Conservation (phyloP, 2,329 filamentous ascomycete genomes). For the Sclerotinia subarctica region DNA sequence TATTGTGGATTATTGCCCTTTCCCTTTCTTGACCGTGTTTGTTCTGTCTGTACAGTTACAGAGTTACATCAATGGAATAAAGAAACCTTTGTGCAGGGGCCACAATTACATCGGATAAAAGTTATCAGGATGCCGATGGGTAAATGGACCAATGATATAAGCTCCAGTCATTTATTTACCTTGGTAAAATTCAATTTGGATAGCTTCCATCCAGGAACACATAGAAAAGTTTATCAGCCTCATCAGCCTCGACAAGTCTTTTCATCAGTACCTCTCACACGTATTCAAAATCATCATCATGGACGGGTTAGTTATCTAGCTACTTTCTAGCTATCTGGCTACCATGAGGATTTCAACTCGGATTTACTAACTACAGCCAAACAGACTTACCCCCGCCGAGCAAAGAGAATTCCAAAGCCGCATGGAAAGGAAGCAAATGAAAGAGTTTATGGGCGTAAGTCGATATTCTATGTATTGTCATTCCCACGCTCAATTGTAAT, state of each 20-base stretch:
- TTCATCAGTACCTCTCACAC: not conserved
- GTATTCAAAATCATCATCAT: constrained; percentile 24
- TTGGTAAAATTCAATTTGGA: constrained; percentile 17
- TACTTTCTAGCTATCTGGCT: not conserved
- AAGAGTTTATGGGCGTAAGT: constrained; percentile 96
- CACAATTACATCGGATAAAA: constrained; percentile 10
- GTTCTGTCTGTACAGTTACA: no score
- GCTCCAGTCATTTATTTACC: constrained; percentile 5
- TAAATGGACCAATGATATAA: constrained; percentile 10
- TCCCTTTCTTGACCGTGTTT: no score
- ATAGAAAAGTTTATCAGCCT: constrained; percentile 18
- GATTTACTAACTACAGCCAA: constrained; percentile 22
- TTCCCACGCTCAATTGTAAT: no score
- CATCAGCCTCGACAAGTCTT: constrained; percentile 19
- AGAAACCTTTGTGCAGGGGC: not conserved
- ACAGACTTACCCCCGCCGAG: constrained; percentile 53
- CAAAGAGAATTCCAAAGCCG: constrained; percentile 90
- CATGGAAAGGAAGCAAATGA: constrained; percentile 98
- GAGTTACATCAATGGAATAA: not conserved
- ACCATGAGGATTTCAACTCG: not conserved
- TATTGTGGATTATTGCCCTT: not conserved
- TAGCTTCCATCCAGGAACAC: constrained; percentile 9
- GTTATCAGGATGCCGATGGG: not conserved
- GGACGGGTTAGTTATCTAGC: constrained; percentile 35
- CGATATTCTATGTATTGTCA: not conserved